Evolutionary conservation across 176 grass and related monocot genomes (phyloP).

Genomic region (Oryza glaberrima): DNA sequence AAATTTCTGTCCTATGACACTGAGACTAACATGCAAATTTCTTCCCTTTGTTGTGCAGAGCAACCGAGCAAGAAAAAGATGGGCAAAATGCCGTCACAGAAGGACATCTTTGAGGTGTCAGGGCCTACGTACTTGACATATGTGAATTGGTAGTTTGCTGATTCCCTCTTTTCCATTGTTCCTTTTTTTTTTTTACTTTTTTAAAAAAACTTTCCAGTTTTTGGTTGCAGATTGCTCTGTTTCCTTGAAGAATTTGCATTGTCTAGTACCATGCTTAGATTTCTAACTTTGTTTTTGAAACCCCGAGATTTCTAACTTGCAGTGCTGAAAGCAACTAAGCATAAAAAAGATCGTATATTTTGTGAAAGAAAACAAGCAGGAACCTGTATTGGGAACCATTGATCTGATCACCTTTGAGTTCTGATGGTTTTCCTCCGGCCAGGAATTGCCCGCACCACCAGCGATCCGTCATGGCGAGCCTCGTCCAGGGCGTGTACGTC

Average conservation of each 20-base stretch:
- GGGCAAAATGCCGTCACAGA: conserved; percentile 48
- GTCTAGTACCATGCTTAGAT: too few relatives aligned
- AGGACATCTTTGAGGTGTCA: conserved; percentile 63
- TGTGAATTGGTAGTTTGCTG: conserved; percentile 59
- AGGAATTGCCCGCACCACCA: conserved; percentile 66
- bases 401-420: conserved; percentile 19
- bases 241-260: too few relatives aligned
- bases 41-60: conserved; percentile 21
- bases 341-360: background rate
- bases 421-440: conserved; percentile 16
- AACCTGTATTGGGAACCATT: conserved; percentile 15
- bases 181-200: too few relatives aligned
- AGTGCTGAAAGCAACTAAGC: background rate
- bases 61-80: conserved; percentile 24
- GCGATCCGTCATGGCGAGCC: conserved; percentile 55
- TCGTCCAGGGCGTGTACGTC: conserved; percentile 66
- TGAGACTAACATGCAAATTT: background rate
- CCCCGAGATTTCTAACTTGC: background rate
- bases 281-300: background rate
- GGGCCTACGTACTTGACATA: conserved; percentile 58
- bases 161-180: background rate
- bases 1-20: background rate
- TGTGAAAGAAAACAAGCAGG: background rate
- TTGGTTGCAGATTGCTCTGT: too few relatives aligned
- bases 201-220: too few relatives aligned